Evolutionary conservation across 139 green algal species (phyloP), one percentile per base, ranked within the genome.

Genomic region (Trebouxia sp.): DNA sequence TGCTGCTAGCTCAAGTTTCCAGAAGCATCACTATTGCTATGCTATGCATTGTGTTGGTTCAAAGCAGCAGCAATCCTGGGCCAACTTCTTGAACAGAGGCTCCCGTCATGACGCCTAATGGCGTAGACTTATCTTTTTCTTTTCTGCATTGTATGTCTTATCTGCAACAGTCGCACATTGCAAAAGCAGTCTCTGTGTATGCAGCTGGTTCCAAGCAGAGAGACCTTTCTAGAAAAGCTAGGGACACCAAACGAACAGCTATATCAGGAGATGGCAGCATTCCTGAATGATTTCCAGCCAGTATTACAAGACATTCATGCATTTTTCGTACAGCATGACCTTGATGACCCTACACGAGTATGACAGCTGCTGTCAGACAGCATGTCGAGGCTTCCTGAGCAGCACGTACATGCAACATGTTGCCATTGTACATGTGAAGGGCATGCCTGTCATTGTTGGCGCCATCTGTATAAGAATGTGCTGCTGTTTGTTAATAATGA

Each of bases 221-320:
- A 89, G 41, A n/a, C 76, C 8, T 87, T 91, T 47, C 14, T 92
- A 28, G 76, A 83, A 1, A 89, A 85, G 70, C 47, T 91, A 8
- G 85, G 83, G 9, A 51, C 1, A 28, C 51, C 45, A 6, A 77
- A 85, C 26, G 77, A 85, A 5, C 39, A 85, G 22, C 50, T 86
- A 35, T 80, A 87, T 70, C 24, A 45, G 20, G 43, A 87, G 26
- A 86, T 95, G 86, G 24, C 81, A 38, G 43, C 14, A 11, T 94
- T 93, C 58, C 80, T 91, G 5, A 43, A 80, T 20, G 65, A 75
- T 15, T 93, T 94, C n/a, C 37, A 50, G 37, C 43, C 50, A 22
- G 38, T 94, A n/a, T 78, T 95, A 65, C 72, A 72, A 20, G 87
- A 91, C 51, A 51, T 94, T 24, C 91, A 95, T 75, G 50, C 50